phyloP scores from a whole-genome alignment of 2,329 filamentous ascomycete species.

The Arthrobotrys musiformis region DNA sequence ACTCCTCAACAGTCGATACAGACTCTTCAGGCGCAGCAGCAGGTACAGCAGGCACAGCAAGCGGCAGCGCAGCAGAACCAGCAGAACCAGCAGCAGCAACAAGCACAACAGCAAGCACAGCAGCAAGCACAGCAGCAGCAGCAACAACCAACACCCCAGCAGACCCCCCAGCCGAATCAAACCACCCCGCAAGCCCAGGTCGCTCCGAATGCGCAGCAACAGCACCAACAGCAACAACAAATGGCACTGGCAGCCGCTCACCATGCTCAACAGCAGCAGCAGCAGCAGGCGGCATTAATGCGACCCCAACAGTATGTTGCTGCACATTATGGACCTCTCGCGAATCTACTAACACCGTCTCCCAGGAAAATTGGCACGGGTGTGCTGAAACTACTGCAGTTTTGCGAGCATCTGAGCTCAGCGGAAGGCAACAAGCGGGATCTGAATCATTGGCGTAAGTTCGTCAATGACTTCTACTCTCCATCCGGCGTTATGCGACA shows the following conservation, averaged over 20 bases:
- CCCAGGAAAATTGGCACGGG: slow-evolving; percentile 68
- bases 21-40: slow-evolving; percentile 22
- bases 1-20: slow-evolving; percentile 36
- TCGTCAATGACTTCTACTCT: slow-evolving; percentile 85
- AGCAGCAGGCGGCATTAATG: slow-evolving; percentile 61
- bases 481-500: slow-evolving; percentile 80
- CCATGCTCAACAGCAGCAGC: slow-evolving; percentile 59
- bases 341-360: slow-evolving; percentile 59
- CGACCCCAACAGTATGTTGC: slow-evolving; percentile 63
- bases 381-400: slow-evolving; percentile 71
- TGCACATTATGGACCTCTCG: slow-evolving; percentile 59
- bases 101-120: slow-evolving; percentile 62
- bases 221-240: slow-evolving; percentile 62
- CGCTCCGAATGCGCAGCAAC: slow-evolving; percentile 61
- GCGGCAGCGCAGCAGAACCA: slow-evolving; percentile 60
- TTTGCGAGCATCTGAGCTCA: slow-evolving; percentile 72
- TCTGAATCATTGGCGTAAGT: slow-evolving; percentile 79
- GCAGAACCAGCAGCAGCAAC: slow-evolving; percentile 4
- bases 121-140: slow-evolving; percentile 60
- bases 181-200: slow-evolving; percentile 60
- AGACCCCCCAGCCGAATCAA: slow-evolving; percentile 61
- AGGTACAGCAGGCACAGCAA: slow-evolving; percentile 61
- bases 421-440: slow-evolving; percentile 69
- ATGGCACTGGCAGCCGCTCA: slow-evolving; percentile 58
- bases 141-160: slow-evolving; percentile 61